Evolutionary conservation across 31 red algal species (phyloP).

Genomic region (Pterothamnion heteromorphum): DNA sequence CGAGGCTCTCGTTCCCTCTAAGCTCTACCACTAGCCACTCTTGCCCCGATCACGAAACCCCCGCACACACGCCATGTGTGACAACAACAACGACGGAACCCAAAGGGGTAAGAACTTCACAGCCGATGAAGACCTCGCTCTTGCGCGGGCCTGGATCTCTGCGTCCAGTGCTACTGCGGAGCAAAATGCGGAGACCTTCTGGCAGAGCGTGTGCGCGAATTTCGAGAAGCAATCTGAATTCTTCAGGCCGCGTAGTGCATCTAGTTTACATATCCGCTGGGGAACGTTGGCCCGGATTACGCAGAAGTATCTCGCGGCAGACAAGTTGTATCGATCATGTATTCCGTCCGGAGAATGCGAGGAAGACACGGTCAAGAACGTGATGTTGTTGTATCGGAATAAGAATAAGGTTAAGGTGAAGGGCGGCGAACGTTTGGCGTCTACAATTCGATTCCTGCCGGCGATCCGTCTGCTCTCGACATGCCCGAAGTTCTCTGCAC

Average conservation of each 20-base stretch:
- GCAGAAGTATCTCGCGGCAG: slow-evolving; percentile 4
- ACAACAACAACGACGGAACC: background rate
- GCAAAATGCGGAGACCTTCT: slow-evolving; percentile 23
- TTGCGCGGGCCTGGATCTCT: slow-evolving; percentile 1
- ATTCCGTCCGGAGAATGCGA: background rate
- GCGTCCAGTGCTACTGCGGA: background rate
- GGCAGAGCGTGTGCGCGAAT: background rate
- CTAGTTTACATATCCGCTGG: background rate
- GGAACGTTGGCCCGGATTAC: background rate
- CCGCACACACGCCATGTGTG: no score
- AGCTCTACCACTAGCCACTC: no score
- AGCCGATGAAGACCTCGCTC: slow-evolving; percentile 13
- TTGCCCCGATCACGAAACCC: no score
- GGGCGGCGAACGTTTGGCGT: background rate
- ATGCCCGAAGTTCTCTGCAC: slow-evolving; percentile 7
- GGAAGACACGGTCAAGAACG: slow-evolving; percentile 14
- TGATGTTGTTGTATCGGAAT: slow-evolving; percentile 10
- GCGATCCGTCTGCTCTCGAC: background rate
- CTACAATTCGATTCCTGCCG: background rate
- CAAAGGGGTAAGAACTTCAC: background rate
- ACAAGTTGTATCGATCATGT: slow-evolving; percentile 20
- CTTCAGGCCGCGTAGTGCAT: background rate
- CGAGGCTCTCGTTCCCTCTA: no score
- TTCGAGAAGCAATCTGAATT: background rate
- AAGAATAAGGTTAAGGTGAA: slow-evolving; percentile 16